Percentiles rank a stretch among this genome's conserved stretches.
Conservation (phyloP, 805 yeast species). For the Yamadazyma tumulicola region DNA sequence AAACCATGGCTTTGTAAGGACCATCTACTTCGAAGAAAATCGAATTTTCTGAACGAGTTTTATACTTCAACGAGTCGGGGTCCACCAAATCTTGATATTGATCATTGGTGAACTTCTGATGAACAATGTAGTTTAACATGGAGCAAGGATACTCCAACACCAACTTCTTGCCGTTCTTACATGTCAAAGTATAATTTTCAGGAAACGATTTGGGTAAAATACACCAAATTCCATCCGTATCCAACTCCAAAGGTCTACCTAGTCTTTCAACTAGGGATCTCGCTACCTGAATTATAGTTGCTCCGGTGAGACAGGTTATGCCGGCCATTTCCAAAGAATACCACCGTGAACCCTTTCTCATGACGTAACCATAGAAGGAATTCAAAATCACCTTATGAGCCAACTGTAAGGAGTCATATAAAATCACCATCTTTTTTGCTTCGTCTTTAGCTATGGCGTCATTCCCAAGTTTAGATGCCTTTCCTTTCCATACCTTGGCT, state of each 20-base stretch:
- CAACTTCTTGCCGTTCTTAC: slow-evolving; percentile 74
- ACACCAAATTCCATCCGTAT: slow-evolving; percentile 99
- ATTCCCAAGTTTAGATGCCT: slow-evolving; percentile 48
- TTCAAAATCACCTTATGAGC: slow-evolving; percentile 97
- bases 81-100: slow-evolving; percentile 89
- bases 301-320: slow-evolving; percentile 96
- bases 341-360: slow-evolving; percentile 99
- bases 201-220: slow-evolving; percentile 92
- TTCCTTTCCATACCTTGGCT: slow-evolving; percentile 92
- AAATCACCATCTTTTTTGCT: slow-evolving; percentile 88
- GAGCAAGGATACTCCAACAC: slow-evolving; percentile 90
- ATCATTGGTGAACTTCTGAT: slow-evolving; percentile 84
- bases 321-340: slow-evolving; percentile 99
- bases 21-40: slow-evolving; percentile 99
- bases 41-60: slow-evolving; percentile 82
- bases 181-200: slow-evolving; percentile 69
- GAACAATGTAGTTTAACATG: slow-evolving; percentile 92
- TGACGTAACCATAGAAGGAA: slow-evolving; percentile 96
- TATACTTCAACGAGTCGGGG: slow-evolving; percentile 62
- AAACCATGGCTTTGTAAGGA: slow-evolving; percentile 94
- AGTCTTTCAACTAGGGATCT: slow-evolving; percentile 83
- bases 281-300: slow-evolving; percentile 97
- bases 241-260: slow-evolving; percentile 93
- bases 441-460: slow-evolving; percentile 74
- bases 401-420: slow-evolving; percentile 91